phyloP scores from a whole-genome alignment of 1,284 basidiomycete genomes.

The Tilletia setariae region DNA sequence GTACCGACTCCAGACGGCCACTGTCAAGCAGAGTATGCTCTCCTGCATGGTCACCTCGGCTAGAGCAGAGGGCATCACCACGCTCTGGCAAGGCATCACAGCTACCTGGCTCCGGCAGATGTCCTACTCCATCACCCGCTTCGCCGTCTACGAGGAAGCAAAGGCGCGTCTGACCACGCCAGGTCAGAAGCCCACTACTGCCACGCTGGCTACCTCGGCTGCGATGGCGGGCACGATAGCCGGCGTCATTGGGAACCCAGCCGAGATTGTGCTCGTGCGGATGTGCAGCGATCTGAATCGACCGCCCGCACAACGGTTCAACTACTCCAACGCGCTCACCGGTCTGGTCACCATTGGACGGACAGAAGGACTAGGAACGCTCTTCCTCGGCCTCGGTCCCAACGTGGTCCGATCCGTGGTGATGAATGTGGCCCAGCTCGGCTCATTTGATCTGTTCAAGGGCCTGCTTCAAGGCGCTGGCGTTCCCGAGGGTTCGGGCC shows the following conservation, averaged over 20 bases:
- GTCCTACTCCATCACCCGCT: slow-evolving; percentile 27
- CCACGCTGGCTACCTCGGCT: slow-evolving; percentile 21
- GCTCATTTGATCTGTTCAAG: slow-evolving; percentile 61
- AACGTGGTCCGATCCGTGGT: slow-evolving; percentile 60
- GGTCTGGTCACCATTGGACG: slow-evolving; percentile 57
- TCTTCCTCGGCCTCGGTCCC: slow-evolving; percentile 58
- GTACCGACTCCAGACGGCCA: slow-evolving; percentile 27
- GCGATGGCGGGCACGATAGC: slow-evolving; percentile 20
- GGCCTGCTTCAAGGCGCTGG: slow-evolving; percentile 53
- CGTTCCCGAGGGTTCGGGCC: slow-evolving; percentile 56
- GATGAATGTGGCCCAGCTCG: slow-evolving; percentile 58
- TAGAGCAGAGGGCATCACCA: slow-evolving; percentile 20
- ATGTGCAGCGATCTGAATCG: slow-evolving; percentile 56
- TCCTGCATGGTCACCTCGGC: slow-evolving; percentile 19
- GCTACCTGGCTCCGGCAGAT: slow-evolving; percentile 25
- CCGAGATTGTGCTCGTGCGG: slow-evolving; percentile 60
- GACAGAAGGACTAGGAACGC: slow-evolving; percentile 57
- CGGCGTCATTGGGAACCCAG: slow-evolving; percentile 18
- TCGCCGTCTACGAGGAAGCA: slow-evolving; percentile 22
- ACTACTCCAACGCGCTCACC: slow-evolving; percentile 56
- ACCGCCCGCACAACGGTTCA: slow-evolving; percentile 36
- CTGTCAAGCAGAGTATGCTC: slow-evolving; percentile 22
- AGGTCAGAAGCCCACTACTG: slow-evolving; percentile 9
- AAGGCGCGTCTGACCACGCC: slow-evolving; percentile 10
- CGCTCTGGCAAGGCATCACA: slow-evolving; percentile 25